Evolutionary conservation across 306 rosid genomes (phyloP).

Genomic region (Phaseolus lunatus): DNA sequence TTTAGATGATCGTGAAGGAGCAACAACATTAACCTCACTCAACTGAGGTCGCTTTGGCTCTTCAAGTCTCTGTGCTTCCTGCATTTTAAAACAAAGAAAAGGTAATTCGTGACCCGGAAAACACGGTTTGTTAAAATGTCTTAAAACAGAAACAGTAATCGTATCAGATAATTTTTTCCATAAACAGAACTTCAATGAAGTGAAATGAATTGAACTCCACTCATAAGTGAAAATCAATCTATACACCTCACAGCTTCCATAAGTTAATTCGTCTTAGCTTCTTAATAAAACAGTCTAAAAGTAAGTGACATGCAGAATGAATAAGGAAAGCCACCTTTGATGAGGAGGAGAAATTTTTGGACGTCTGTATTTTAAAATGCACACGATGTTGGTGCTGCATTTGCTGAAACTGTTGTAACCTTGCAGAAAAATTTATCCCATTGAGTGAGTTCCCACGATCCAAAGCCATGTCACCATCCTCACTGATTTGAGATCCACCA

Average conservation of each 20-base stretch:
- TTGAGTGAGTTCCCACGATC: conserved; percentile 60
- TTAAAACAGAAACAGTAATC: background rate
- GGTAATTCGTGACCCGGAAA: background rate
- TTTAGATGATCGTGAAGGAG: conserved; percentile 64
- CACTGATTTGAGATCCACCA: conserved; percentile 58
- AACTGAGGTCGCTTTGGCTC: conserved; percentile 53
- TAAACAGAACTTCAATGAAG: background rate
- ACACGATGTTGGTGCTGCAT: conserved; percentile 83
- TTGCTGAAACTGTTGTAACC: conserved; percentile 83
- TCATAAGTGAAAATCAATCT: background rate
- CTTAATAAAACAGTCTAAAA: background rate
- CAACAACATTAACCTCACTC: conserved; percentile 58
- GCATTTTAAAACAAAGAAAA: conserved; percentile 41
- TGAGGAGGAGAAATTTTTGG: conserved; percentile 44
- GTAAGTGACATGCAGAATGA: conserved; percentile 20
- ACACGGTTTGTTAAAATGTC: background rate
- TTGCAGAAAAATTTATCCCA: conserved; percentile 73
- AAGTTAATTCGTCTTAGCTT: background rate
- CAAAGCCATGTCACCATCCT: conserved; percentile 68
- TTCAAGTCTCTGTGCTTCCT: conserved; percentile 65
- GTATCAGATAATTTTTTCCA: background rate
- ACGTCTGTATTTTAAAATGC: conserved; percentile 56
- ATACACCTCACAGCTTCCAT: background rate
- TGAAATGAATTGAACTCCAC: background rate
- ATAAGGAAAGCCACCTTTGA: conserved; percentile 59